Evolutionary conservation across 1,139 yeast species (phyloP), one percentile per base, ranked within the genome.

Genomic region (Debaryomycetaceae sp.): DNA sequence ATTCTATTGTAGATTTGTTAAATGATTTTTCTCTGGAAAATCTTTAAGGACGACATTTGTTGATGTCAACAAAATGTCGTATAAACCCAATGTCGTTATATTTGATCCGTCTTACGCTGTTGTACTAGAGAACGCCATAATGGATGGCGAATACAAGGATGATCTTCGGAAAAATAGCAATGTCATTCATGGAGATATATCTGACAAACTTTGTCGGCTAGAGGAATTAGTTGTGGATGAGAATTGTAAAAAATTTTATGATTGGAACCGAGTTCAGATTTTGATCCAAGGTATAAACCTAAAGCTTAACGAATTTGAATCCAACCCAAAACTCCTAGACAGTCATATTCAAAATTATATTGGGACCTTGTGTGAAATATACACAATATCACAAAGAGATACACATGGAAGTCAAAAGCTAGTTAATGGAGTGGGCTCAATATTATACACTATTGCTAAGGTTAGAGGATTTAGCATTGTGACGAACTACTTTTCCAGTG

Each of bases 391-490:
- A 26, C 26, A 11, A 11, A 22, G 11, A 22, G 26, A 22, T 36
- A 36, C 22, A n/a, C 31, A 14, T 8, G 31, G 4, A 29, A 30
- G 5, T 15, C 34, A 4, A 28, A 19, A n/a, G 33, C 37, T 24
- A 35, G 17, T 22, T 31, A 26, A 31, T 14, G 38, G 38, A 6
- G 40, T 61, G 31, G 59, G 61, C 1, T 62, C 60, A 19, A 51
- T 77, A 0, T 63, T 84, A 31, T 87, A 88, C 54, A 65, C 67
- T 9, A 63, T 87, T 22, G 67, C 82, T 31, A 86, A 84, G 53
- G 73, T 87, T 6, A 65, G 94, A 36, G 87, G 87, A 0, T 67
- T 78, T 47, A 86, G 85, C 57, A 67, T 73, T 13, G 66, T 85
- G 3, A 59, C 79, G 19, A 72, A 75, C 42, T 78, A 77, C 56